Evolutionary conservation across 257 asterid genomes (phyloP), one percentile per base, ranked within the genome.

Genomic region (Solanum rostratum): DNA sequence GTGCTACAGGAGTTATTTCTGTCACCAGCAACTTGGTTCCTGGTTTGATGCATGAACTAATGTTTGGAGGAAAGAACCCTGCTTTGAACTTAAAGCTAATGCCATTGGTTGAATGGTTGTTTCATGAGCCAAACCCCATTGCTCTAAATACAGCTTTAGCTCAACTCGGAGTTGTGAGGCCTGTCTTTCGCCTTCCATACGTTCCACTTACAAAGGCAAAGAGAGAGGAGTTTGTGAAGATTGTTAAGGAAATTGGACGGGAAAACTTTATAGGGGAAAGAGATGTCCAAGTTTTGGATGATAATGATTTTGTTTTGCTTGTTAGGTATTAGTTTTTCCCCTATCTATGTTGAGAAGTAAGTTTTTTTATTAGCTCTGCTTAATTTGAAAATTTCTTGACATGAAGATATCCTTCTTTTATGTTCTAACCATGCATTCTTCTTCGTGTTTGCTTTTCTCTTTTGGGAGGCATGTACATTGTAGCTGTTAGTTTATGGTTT

Each of bases 1-100:
- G 95, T 20, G 98, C 94, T 19, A 76, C 88, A 0, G 98, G 98
- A 12, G 98, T 94, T 22, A 90, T 94, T 69, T 95, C 98, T 1
- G 98, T 94, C 33, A 79, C 97, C 4, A 94, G 99, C 91, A 94
- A 95, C 87, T 87, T 94, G 87, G 94, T 95, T 84, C 99, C 98
- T 7, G 90, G 94, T 81, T 83, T 94, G 60, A 92, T 95, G 97
- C 83, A 90, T 83, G 89, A 92, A 76, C 91, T 95, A 70, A 92
- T 95, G 96, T 92, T 93, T 83, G 89, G 85, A 59, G 98, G 95
- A 3, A 95, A 88, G 90, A 92, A 94, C 55, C 85, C 86, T 6
- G 81, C 85, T 74, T 71, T 92, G 91, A 95, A 92, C 83, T 70
- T 91, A 13, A 93, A 91, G 86, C 87, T 94, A 22, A 27, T 89